Conservation (phyloP, 306 rosid genomes). For the Quercus cerris region DNA sequence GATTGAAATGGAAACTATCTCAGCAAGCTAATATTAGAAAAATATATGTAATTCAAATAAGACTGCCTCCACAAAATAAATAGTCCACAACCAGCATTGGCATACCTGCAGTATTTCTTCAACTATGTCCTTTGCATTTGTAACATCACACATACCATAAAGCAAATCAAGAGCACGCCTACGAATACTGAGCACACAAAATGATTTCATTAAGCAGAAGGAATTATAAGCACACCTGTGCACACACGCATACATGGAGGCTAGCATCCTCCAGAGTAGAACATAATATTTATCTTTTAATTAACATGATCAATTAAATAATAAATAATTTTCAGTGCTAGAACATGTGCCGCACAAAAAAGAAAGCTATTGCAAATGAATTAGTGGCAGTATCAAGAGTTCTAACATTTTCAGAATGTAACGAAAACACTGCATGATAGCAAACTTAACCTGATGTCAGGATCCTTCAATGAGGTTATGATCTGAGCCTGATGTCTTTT, state of each 20-base stretch:
- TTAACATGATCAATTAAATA: background rate
- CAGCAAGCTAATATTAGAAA: background rate
- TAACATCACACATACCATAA: slow-evolving; percentile 98
- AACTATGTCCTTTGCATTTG: slow-evolving; percentile 98
- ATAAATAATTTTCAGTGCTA: background rate
- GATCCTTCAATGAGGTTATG: slow-evolving; percentile 97
- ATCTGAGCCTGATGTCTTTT: slow-evolving; percentile 99
- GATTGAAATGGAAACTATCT: slow-evolving; percentile 24
- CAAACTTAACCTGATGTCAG: slow-evolving; percentile 83
- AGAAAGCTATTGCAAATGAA: background rate
- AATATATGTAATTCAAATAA: background rate
- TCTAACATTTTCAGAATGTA: slow-evolving; percentile 25
- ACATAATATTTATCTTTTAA: background rate
- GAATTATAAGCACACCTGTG: background rate
- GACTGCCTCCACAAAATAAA: background rate
- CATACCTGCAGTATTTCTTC: slow-evolving; percentile 95
- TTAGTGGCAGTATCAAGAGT: slow-evolving; percentile 3
- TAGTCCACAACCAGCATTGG: slow-evolving; percentile 13
- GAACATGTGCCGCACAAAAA: background rate
- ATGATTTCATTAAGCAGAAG: slow-evolving; percentile 26
- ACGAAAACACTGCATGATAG: background rate
- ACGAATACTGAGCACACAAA: slow-evolving; percentile 67
- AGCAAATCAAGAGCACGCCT: slow-evolving; percentile 99
- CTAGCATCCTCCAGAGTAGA: background rate
- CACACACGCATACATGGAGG: background rate